A percentile compares a stretch with the other conserved stretches of the same genome.
Evolutionary conservation across 2,329 filamentous ascomycete genomes (phyloP).

Genomic region (Conoideocrella luteorostrata): DNA sequence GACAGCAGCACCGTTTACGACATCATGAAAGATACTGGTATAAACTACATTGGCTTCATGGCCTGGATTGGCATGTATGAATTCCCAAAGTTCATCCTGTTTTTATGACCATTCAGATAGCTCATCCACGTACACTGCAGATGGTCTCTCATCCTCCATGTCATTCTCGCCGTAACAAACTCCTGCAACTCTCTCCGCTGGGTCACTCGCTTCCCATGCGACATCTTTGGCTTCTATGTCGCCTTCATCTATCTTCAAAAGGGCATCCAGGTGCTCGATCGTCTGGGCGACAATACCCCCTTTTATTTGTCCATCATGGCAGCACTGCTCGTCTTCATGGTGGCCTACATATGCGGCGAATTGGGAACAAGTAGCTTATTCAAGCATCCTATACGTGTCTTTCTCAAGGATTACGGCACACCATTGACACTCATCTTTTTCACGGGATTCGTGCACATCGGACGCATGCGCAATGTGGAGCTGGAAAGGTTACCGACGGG

Average conservation of each 20-base stretch:
- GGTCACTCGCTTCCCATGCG: slow-evolving; percentile 85
- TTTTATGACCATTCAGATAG: too few species aligned
- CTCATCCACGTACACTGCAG: slow-evolving; percentile 33
- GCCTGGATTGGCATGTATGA: slow-evolving; percentile 75
- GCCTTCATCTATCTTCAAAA: slow-evolving; percentile 90
- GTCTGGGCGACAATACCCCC: slow-evolving; percentile 60
- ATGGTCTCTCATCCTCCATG: slow-evolving; percentile 81
- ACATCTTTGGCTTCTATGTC: slow-evolving; percentile 92
- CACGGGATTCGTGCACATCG: slow-evolving; percentile 81
- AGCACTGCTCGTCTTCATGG: slow-evolving; percentile 69
- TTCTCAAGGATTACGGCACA: slow-evolving; percentile 85
- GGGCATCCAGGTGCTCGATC: slow-evolving; percentile 75
- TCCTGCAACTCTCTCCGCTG: slow-evolving; percentile 84
- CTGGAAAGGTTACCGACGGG: slow-evolving; percentile 69
- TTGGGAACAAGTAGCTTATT: slow-evolving; percentile 68
- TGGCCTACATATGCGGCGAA: slow-evolving; percentile 67
- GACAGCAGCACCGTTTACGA: slow-evolving; percentile 70
- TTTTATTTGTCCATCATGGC: slow-evolving; percentile 77
- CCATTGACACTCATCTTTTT: slow-evolving; percentile 81
- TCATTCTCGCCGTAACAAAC: slow-evolving; percentile 76
- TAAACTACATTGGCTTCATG: slow-evolving; percentile 86
- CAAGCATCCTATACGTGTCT: slow-evolving; percentile 67
- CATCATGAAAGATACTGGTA: slow-evolving; percentile 71
- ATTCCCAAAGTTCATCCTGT: too few species aligned
- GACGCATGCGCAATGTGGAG: slow-evolving; percentile 66